Evolutionary conservation across 345 rosid genomes (phyloP).

Genomic region (Turnera subulata): DNA sequence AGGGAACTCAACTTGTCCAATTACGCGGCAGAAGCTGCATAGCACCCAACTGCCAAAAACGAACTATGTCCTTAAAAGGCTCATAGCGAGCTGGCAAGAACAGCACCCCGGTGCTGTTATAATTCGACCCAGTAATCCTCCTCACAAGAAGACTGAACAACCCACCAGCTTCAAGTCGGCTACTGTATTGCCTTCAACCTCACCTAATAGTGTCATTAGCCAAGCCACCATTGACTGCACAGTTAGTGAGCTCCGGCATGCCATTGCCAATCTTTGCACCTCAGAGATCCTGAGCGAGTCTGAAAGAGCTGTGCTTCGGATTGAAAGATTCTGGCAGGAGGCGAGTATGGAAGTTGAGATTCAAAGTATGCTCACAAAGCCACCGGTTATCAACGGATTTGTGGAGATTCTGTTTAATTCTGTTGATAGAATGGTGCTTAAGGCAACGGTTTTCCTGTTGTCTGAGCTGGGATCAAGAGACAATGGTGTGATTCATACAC

Average conservation of each 20-base stretch:
- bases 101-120: constrained; percentile 29
- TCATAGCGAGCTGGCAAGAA: constrained; percentile 59
- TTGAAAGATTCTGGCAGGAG: constrained; percentile 54
- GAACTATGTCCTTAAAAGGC: constrained; percentile 66
- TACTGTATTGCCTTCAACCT: constrained; percentile 25
- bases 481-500: constrained; percentile 50
- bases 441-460: constrained; percentile 51
- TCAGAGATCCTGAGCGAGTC: constrained; percentile 56
- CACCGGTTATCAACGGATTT: constrained; percentile 57
- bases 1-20: constrained; percentile 67
- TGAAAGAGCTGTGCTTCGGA: constrained; percentile 56
- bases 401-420: constrained; percentile 72
- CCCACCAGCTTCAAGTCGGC: constrained; percentile 19
- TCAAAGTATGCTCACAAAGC: constrained; percentile 48
- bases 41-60: constrained; percentile 55
- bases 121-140: constrained; percentile 19
- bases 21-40: constrained; percentile 56
- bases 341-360: constrained; percentile 34
- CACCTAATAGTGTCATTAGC: constrained; percentile 50
- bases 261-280: constrained; percentile 49
- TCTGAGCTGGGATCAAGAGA: constrained; percentile 71
- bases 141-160: constrained; percentile 19
- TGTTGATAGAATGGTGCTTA: constrained; percentile 38
- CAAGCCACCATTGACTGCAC: constrained; percentile 48
- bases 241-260: constrained; percentile 39